phyloP scores from a whole-genome alignment of 768 basidiomycete species.

The Rhizopogon vinicolor region DNA sequence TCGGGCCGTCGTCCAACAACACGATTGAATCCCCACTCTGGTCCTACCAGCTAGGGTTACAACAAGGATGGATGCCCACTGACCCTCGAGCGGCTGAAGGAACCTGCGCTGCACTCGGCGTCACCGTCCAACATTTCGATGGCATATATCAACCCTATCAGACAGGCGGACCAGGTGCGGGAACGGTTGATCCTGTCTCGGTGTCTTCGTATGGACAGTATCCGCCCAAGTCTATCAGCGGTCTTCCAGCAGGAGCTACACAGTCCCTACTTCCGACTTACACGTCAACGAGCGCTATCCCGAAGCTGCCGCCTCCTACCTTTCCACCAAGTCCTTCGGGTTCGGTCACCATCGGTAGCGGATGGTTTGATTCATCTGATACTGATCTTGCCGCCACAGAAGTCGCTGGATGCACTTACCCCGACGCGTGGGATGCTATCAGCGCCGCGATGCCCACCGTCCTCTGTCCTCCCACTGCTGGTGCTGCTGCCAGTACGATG shows the following conservation, averaged over 20 bases:
- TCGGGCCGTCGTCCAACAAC: slow-evolving; percentile 54
- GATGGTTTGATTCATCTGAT: slow-evolving; percentile 55
- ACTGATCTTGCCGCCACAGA: slow-evolving; percentile 50
- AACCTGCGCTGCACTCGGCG: slow-evolving; percentile 54
- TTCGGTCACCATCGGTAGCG: slow-evolving; percentile 42
- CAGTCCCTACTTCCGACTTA: slow-evolving; percentile 51
- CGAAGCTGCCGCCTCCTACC: slow-evolving; percentile 52
- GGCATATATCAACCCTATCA: slow-evolving; percentile 59
- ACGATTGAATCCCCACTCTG: slow-evolving; percentile 54
- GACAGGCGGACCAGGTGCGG: slow-evolving; percentile 60
- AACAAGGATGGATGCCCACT: slow-evolving; percentile 72
- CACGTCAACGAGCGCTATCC: slow-evolving; percentile 53
- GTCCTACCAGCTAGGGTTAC: slow-evolving; percentile 67
- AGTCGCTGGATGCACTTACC: slow-evolving; percentile 62
- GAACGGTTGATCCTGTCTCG: slow-evolving; percentile 39
- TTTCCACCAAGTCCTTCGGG: slow-evolving; percentile 37
- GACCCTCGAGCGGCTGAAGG: slow-evolving; percentile 68
- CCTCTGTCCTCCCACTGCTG: slow-evolving; percentile 28
- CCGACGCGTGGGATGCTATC: slow-evolving; percentile 58
- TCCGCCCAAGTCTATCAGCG: slow-evolving; percentile 50
- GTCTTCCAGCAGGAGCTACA: slow-evolving; percentile 32
- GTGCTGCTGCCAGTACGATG: background rate
- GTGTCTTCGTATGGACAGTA: slow-evolving; percentile 43
- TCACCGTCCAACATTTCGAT: slow-evolving; percentile 38
- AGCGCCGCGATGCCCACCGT: slow-evolving; percentile 42